These are phyloP conservation scores for Arachis stenosperma DNA, from an alignment of 306 rosid genomes.

Conservation along the genomic window DNA sequence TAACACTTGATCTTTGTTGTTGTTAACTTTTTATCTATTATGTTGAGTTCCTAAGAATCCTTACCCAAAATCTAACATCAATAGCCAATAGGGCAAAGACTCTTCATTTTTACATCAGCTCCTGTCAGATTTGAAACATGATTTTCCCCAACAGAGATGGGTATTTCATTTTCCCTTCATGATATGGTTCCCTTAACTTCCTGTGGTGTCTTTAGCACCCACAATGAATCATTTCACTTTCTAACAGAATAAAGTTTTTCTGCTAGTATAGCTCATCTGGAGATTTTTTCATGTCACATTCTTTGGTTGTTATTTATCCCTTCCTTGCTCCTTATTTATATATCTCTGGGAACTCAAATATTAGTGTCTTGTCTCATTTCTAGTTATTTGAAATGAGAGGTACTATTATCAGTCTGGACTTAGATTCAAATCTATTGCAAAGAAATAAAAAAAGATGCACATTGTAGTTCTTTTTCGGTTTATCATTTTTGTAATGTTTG, in stretches of 20 bases:
- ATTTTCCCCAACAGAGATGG: background rate
- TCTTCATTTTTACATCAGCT: constrained; percentile 1
- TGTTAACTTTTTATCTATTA: background rate
- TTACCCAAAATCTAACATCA: background rate
- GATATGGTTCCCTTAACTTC: background rate
- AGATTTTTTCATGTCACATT: background rate
- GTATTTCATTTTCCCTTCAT: constrained; percentile 10
- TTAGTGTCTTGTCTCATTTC: background rate
- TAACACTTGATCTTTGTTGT: constrained; percentile 9
- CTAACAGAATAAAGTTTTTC: background rate
- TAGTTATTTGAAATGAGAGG: background rate
- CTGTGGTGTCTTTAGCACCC: constrained; percentile 4
- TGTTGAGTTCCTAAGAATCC: background rate
- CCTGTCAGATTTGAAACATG: background rate
- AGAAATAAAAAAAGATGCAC: constrained; percentile 4
- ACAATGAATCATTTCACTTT: constrained; percentile 1
- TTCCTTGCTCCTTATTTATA: constrained; percentile 7
- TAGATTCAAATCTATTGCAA: background rate
- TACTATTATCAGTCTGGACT: background rate
- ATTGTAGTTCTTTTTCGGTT: background rate
- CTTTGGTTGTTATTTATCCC: too few species aligned
- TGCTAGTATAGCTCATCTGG: constrained; percentile 18
- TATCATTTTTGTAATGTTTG: constrained; percentile 11
- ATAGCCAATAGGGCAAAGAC: background rate
- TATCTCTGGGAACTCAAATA: background rate